Evolutionary conservation across 192 early-diverging fungal genomes (phyloP).

Genomic region (Umbelopsis sp.): DNA sequence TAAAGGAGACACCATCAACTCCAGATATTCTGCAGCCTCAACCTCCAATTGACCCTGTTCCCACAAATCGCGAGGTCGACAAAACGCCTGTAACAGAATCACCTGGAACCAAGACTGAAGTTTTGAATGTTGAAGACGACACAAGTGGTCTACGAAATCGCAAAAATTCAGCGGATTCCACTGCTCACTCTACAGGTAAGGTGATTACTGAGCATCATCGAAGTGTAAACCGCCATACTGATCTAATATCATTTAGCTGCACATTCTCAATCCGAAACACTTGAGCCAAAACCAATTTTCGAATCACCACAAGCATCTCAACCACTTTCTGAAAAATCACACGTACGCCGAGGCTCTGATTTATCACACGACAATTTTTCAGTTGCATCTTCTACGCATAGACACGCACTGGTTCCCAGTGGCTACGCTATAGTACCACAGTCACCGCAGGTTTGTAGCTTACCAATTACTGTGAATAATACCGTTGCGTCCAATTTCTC

Average conservation of each 20-base stretch:
- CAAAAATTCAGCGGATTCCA: neutral
- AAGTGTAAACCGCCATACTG: neutral
- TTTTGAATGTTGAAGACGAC: neutral
- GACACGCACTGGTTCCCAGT: conserved; percentile 15
- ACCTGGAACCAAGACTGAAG: neutral
- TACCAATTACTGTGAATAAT: no score
- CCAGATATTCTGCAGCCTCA: neutral
- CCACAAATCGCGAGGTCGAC: neutral
- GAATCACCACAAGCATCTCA: neutral
- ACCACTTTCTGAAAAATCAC: neutral
- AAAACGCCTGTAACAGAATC: neutral
- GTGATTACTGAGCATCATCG: neutral
- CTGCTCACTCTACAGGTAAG: neutral
- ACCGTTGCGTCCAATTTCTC: no score
- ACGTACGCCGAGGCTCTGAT: neutral
- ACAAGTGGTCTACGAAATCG: neutral
- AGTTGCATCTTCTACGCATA: conserved; percentile 16
- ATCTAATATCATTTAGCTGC: neutral
- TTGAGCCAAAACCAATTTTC: neutral
- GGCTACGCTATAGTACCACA: conserved; percentile 22
- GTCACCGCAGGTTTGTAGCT: neutral
- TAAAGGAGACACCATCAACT: neutral
- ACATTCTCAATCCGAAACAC: neutral
- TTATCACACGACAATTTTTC: conserved; percentile 8
- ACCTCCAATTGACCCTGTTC: neutral